A percentile compares a stretch with the other conserved stretches of the same genome.
Evolutionary conservation across 1,139 yeast species (phyloP).

Genomic region (Yamadazyma sp.): DNA sequence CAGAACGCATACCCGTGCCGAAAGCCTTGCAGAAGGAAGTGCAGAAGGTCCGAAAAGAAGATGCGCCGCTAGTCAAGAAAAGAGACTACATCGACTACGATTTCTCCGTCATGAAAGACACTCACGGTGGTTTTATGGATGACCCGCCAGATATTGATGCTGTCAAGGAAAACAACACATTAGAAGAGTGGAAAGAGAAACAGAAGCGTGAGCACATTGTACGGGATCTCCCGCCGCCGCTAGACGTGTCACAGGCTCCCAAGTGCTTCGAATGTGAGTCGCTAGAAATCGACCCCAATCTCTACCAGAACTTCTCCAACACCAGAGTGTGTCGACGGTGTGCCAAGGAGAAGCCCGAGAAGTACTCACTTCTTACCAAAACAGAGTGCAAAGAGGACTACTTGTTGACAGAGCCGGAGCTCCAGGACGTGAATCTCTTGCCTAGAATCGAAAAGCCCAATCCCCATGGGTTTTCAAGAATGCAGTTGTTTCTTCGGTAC

Average conservation of each 20-base stretch:
- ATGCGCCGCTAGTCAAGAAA: no score
- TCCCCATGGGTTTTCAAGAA: conserved; percentile 90
- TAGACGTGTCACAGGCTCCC: conserved; percentile 70
- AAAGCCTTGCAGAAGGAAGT: conserved; percentile 11
- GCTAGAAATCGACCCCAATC: conserved; percentile 73
- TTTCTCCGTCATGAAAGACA: conserved; percentile 82
- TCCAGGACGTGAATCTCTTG: conserved; percentile 65
- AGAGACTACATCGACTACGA: conserved; percentile 89
- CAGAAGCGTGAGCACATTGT: conserved; percentile 46
- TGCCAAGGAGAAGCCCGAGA: conserved; percentile 72
- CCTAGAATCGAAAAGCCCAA: conserved; percentile 87
- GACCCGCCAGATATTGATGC: conserved; percentile 19
- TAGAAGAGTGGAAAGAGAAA: conserved; percentile 78
- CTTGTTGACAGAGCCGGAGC: conserved; percentile 87
- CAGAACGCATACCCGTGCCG: conserved; percentile 13
- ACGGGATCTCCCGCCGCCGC: conserved; percentile 65
- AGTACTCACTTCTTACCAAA: conserved; percentile 85
- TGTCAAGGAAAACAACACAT: conserved; percentile 32
- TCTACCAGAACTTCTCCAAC: conserved; percentile 64
- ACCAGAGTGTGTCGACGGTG: conserved; percentile 79
- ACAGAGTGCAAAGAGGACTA: conserved; percentile 96
- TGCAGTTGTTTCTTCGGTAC: conserved; percentile 86
- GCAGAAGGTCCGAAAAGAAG: no score
- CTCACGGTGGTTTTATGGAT: conserved; percentile 12
- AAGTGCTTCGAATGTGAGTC: conserved; percentile 80